phyloP scores from a whole-genome alignment of 2,329 filamentous ascomycete species.

The Apiospora malaysiana region DNA sequence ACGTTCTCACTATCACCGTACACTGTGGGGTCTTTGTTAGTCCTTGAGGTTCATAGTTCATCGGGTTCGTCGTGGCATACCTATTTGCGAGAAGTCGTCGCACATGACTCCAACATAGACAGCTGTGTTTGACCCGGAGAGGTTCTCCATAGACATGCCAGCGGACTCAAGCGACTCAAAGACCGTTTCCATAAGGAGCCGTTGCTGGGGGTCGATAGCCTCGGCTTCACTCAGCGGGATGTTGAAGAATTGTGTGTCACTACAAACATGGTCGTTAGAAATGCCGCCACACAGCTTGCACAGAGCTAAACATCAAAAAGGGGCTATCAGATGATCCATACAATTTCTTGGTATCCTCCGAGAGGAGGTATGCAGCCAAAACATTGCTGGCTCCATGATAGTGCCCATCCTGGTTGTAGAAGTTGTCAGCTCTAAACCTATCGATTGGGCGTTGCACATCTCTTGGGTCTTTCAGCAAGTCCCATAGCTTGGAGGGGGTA shows the following conservation, averaged over 20 bases:
- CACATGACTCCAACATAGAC: not conserved
- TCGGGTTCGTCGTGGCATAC: not conserved
- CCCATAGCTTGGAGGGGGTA: constrained; percentile 36
- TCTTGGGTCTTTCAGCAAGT: constrained; percentile 32
- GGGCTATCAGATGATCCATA: not conserved
- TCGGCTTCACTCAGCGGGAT: constrained; percentile 35
- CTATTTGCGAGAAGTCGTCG: not conserved
- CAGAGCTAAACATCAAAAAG: not conserved
- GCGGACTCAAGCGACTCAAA: not conserved
- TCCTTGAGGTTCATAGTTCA: not conserved
- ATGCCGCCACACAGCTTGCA: not conserved
- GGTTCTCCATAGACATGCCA: not conserved
- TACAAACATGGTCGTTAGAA: not conserved
- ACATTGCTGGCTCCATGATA: constrained; percentile 40
- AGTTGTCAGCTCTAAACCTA: constrained; percentile 35
- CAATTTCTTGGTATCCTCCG: constrained; percentile 35
- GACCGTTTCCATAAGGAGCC: not conserved
- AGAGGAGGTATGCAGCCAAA: constrained; percentile 38
- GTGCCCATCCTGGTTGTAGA: constrained; percentile 38
- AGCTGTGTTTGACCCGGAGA: not conserved
- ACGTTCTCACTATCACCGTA: no score
- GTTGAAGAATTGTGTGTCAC: constrained; percentile 41
- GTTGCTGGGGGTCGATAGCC: constrained; percentile 12
- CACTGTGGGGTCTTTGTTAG: no score
- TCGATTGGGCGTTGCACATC: constrained; percentile 38